Base-by-base conservation (phyloP, 164 flowering plant species). In the Paratinospora sagittata region DNA sequence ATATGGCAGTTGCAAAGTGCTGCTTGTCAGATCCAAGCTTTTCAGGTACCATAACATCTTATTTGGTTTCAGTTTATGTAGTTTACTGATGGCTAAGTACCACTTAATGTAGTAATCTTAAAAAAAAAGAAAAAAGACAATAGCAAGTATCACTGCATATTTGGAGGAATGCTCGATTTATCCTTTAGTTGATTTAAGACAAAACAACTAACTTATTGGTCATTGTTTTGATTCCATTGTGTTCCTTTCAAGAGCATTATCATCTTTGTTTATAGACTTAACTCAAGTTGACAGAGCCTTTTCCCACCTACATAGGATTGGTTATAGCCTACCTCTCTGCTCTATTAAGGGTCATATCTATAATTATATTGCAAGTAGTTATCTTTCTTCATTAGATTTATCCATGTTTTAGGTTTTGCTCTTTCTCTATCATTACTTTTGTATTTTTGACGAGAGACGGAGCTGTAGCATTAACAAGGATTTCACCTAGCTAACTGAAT, bases 1-100 rank as follows among this genome's bases (percentile, higher is more conserved):
- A 79, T 70, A 89, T 95, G 71, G 85, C 83, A 36, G 93, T 90
- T 77, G 96, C 96, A 74, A 92, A 95, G 82, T 95, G 99, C 83
- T 82, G 85, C 80, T 82, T 92, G 3, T 83, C 97, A 34, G 94
- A 92, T 79, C 84, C 89, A 66, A 82, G 72, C 73, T 92, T 86
- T 79, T 85, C 93, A 82, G 97, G 97, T 94, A 68, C 34, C 14
- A 26, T 67, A 45, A 8, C 26, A 30, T 37, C 45, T 41, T 37
- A 3, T 6, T 68, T 6, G 52, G 67, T 8, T 30, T 27, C n/a
- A 30, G n/a, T 17, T 49, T 10, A 13, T 27, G 21, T 27, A 30
- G 21, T 16, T 58, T 33, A 3, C 3, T 33, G 1, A 3, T 34
- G 1, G n/a, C 41, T 33, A 2, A 33, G 17, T 63, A 5, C 37